Evolutionary conservation across 1,284 basidiomycete species (phyloP).

Genomic region (Irpex sp.): DNA sequence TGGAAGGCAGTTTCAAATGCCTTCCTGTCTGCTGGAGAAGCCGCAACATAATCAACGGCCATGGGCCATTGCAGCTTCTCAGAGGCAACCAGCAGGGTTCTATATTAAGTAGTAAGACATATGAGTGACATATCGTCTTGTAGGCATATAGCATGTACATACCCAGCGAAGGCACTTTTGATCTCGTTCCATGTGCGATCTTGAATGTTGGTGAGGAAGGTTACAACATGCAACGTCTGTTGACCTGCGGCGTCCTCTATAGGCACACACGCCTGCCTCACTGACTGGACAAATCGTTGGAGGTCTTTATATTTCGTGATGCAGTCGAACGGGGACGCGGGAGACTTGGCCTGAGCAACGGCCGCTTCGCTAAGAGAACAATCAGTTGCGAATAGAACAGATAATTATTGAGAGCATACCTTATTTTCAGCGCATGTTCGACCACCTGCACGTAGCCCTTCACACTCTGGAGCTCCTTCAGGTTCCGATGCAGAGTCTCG

Average conservation of each 20-base stretch:
- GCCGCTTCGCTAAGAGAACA: slow-evolving; percentile 49
- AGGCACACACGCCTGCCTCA: slow-evolving; percentile 38
- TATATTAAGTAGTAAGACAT: slow-evolving; percentile 27
- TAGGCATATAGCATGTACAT: slow-evolving; percentile 22
- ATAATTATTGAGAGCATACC: slow-evolving; percentile 46
- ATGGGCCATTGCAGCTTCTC: slow-evolving; percentile 84
- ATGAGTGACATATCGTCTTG: neutral
- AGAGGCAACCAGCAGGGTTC: slow-evolving; percentile 57
- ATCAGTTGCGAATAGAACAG: slow-evolving; percentile 4
- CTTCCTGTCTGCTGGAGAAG: slow-evolving; percentile 45
- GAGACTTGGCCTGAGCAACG: slow-evolving; percentile 40
- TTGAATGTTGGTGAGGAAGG: slow-evolving; percentile 55
- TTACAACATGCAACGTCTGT: slow-evolving; percentile 50
- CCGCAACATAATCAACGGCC: slow-evolving; percentile 58
- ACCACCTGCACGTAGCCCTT: slow-evolving; percentile 75
- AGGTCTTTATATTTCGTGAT: slow-evolving; percentile 61
- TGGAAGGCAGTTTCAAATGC: slow-evolving; percentile 73
- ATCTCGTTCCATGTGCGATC: slow-evolving; percentile 75
- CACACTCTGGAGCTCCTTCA: slow-evolving; percentile 74
- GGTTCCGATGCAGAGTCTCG: slow-evolving; percentile 65
- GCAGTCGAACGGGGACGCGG: slow-evolving; percentile 34
- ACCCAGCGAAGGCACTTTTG: slow-evolving; percentile 63
- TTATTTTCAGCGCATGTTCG: slow-evolving; percentile 65
- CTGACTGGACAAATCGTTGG: slow-evolving; percentile 52
- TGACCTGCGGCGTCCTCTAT: slow-evolving; percentile 44